These are phyloP conservation scores for Tetrapisispora iriomotensis DNA, from an alignment of 805 yeast species.

Conservation along the genomic window DNA sequence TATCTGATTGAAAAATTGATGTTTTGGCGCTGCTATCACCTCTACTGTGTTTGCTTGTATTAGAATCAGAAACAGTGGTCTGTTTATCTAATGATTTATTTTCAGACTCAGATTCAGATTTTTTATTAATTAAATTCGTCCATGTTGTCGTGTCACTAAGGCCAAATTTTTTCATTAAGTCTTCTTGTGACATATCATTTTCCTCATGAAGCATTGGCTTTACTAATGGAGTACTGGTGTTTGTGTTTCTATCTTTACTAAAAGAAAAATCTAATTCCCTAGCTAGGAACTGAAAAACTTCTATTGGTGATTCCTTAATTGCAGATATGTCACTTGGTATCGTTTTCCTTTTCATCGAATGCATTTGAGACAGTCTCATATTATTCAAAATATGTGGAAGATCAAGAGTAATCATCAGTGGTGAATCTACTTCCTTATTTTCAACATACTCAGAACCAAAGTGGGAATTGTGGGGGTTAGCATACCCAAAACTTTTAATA, in stretches of 20 bases:
- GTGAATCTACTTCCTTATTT: conserved; percentile 10
- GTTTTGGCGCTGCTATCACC: background rate
- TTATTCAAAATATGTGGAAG: conserved; percentile 23
- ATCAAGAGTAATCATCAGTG: conserved; percentile 21
- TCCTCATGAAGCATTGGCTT: conserved; percentile 11
- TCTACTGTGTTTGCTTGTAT: background rate
- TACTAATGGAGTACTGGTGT: conserved; percentile 6
- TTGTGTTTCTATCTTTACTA: conserved; percentile 12
- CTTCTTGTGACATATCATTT: conserved; percentile 11
- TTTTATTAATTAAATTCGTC: conserved; percentile 22
- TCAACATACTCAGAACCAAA: conserved; percentile 8
- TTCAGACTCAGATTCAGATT: conserved; percentile 2
- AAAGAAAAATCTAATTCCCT: conserved; percentile 26
- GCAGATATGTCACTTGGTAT: conserved; percentile 8
- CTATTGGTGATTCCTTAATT: conserved; percentile 25
- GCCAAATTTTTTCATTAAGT: conserved; percentile 24
- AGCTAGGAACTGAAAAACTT: conserved; percentile 26
- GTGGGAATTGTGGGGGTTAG: background rate
- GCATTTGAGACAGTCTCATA: conserved; percentile 18
- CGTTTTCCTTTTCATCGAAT: conserved; percentile 5
- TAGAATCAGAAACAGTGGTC: background rate
- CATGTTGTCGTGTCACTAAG: conserved; percentile 26
- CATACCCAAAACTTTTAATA: background rate
- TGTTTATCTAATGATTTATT: conserved; percentile 1
- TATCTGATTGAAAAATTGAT: background rate